Percentiles rank a stretch among this genome's conserved stretches.
These are phyloP conservation scores for Candida golubevii DNA, from an alignment of 805 yeast species.

Conservation along the genomic window DNA sequence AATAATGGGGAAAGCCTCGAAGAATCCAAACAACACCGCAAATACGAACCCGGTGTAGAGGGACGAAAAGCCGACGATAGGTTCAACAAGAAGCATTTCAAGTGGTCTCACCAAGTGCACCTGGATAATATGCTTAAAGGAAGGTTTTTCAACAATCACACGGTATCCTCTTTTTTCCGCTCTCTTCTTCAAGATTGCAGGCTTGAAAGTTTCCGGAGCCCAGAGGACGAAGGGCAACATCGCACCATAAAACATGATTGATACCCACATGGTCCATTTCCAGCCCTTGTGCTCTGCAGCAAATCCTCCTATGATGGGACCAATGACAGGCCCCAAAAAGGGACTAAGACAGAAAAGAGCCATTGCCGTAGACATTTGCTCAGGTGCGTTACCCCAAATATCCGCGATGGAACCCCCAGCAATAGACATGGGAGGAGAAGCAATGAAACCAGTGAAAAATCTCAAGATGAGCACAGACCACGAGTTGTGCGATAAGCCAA, in stretches of 20 bases:
- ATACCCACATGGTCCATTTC: conserved; percentile 21
- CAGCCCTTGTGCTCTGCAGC: conserved; percentile 45
- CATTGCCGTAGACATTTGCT: conserved; percentile 68
- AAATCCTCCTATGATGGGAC: conserved; percentile 20
- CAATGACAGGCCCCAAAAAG: conserved; percentile 20
- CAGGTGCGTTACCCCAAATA: conserved; percentile 52
- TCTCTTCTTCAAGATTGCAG: conserved; percentile 15
- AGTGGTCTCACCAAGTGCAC: conserved; percentile 59
- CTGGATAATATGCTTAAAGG: conserved; percentile 41
- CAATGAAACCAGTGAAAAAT: conserved; percentile 69
- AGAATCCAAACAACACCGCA: conserved; percentile 75
- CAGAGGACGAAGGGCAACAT: conserved; percentile 15
- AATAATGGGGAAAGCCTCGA: conserved; percentile 74
- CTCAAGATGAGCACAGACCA: conserved; percentile 57
- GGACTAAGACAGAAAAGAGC: conserved; percentile 55
- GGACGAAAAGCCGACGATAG: conserved; percentile 67
- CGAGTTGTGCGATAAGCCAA: conserved; percentile 15
- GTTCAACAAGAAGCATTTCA: conserved; percentile 67
- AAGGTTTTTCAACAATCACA: conserved; percentile 32
- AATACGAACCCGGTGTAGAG: conserved; percentile 70
- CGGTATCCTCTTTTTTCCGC: conserved; percentile 51
- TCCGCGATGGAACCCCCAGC: conserved; percentile 84
- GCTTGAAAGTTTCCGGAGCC: conserved; percentile 17
- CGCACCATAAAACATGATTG: conserved; percentile 18
- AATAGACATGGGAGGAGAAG: conserved; percentile 79